Conservation (phyloP, 441 rosid species). For the Arabidopsis lyrata region DNA sequence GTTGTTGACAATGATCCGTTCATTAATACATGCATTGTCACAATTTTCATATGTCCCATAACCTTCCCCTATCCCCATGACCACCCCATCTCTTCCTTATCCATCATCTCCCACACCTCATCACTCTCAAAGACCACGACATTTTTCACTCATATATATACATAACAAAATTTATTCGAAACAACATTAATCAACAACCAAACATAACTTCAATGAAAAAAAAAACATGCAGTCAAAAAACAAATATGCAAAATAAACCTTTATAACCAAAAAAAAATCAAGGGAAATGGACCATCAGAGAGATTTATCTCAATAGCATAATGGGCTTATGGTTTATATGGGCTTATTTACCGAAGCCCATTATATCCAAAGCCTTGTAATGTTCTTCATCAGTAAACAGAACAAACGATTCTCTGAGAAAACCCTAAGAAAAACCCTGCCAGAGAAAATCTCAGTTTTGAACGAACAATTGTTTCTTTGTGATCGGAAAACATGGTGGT, state of each 20-base stretch:
- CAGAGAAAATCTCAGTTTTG: neutral
- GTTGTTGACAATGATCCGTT: constrained; percentile 20
- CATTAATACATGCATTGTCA: constrained; percentile 38
- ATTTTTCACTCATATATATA: neutral
- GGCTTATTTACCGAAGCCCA: neutral
- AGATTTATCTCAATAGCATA: too few species aligned
- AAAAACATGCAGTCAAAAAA: too few species aligned
- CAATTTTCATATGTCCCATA: constrained; percentile 35
- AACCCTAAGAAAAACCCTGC: constrained; percentile 39
- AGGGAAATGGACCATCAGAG: too few species aligned
- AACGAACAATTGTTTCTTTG: neutral
- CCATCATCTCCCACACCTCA: constrained; percentile 26
- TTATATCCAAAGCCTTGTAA: neutral
- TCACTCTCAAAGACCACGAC: constrained; percentile 9
- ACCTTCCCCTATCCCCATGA: constrained; percentile 28
- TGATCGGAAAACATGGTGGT: constrained; percentile 55
- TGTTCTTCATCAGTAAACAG: constrained; percentile 8
- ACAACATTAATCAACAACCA: too few species aligned
- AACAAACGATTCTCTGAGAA: too few species aligned
- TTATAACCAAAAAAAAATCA: too few species aligned
- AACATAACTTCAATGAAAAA: too few species aligned
- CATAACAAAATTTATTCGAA: neutral
- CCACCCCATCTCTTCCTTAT: constrained; percentile 31
- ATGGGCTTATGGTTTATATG: too few species aligned
- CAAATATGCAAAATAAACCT: too few species aligned